Conservation (phyloP, 2,329 filamentous ascomycete species). For the Calonectria pseudoreteaudii region DNA sequence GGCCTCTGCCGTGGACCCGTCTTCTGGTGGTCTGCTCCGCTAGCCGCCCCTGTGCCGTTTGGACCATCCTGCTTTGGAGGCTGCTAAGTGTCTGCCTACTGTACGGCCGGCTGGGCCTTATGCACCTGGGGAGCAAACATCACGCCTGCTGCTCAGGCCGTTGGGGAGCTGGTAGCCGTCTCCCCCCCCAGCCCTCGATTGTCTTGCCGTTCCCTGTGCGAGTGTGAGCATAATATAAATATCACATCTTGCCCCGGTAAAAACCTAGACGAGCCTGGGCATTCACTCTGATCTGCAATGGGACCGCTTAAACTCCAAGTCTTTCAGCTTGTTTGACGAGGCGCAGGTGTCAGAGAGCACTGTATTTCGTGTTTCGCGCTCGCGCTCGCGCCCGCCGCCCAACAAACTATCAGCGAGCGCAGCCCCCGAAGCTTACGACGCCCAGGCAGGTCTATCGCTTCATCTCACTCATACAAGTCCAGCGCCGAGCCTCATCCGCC, state of each 20-base stretch:
- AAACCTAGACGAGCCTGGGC: background rate
- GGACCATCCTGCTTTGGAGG: background rate
- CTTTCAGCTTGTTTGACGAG: conserved; percentile 23
- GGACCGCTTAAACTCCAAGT: background rate
- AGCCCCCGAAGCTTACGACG: conserved; percentile 22
- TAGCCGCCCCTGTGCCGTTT: conserved; percentile 6
- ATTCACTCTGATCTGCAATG: background rate
- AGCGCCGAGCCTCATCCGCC: conserved; percentile 28
- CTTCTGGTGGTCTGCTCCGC: background rate
- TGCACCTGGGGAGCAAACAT: background rate
- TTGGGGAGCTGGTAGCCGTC: conserved; percentile 23
- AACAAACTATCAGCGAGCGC: conserved; percentile 20
- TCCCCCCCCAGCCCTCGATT: background rate
- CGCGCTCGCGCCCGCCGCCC: conserved; percentile 17
- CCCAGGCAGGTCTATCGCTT: background rate
- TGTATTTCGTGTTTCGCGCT: conserved; percentile 19
- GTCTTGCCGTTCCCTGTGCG: conserved; percentile 1
- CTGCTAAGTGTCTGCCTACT: background rate
- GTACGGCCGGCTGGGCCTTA: conserved; percentile 1
- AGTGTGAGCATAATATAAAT: conserved; percentile 20
- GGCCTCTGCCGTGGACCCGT: background rate
- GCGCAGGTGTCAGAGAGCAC: conserved; percentile 17
- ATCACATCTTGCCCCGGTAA: conserved; percentile 18
- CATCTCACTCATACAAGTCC: conserved; percentile 1
- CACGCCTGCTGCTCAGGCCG: conserved; percentile 15